A percentile compares a stretch with the other conserved stretches of the same genome.
Conservation (phyloP, 768 basidiomycete species). For the Mycena maculata region DNA sequence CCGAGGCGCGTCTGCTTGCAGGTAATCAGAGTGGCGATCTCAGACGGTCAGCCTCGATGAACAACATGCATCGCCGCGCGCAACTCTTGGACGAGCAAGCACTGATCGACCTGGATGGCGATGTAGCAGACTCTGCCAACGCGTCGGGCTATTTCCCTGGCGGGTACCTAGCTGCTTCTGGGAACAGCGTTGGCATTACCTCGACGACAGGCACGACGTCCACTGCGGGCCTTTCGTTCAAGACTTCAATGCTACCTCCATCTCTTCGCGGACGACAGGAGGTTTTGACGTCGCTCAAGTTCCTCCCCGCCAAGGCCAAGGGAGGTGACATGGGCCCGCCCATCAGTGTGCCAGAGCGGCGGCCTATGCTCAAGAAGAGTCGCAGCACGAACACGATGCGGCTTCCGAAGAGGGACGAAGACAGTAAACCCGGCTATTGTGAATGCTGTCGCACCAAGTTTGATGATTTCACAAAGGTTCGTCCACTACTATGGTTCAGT, state of each 20-base stretch:
- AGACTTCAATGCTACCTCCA: conserved; percentile 63
- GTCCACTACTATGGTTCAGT: conserved; percentile 2
- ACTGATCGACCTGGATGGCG: conserved; percentile 56
- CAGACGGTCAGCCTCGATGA: conserved; percentile 80
- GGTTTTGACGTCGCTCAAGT: conserved; percentile 74
- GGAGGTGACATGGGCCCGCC: conserved; percentile 77
- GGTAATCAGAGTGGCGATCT: conserved; percentile 61
- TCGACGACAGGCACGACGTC: conserved; percentile 92
- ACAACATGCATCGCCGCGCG: conserved; percentile 72
- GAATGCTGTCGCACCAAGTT: conserved; percentile 95
- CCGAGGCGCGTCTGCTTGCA: conserved; percentile 47
- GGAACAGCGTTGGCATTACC: conserved; percentile 93
- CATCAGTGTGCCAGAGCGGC: conserved; percentile 63
- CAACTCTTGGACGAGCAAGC: conserved; percentile 39
- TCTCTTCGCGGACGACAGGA: conserved; percentile 68
- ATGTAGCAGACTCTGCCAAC: conserved; percentile 64
- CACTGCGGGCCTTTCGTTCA: conserved; percentile 59
- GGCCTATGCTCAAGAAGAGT: conserved; percentile 72
- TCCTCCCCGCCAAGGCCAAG: conserved; percentile 44
- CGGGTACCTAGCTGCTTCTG: conserved; percentile 89
- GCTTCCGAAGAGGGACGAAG: conserved; percentile 84
- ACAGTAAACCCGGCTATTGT: conserved; percentile 94
- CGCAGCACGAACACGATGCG: conserved; percentile 83
- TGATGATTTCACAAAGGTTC: conserved; percentile 78
- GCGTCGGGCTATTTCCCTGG: conserved; percentile 76